These are phyloP conservation scores for Yamadazyma phyllophila DNA, from an alignment of 805 yeast genomes.

Conservation along the genomic window DNA sequence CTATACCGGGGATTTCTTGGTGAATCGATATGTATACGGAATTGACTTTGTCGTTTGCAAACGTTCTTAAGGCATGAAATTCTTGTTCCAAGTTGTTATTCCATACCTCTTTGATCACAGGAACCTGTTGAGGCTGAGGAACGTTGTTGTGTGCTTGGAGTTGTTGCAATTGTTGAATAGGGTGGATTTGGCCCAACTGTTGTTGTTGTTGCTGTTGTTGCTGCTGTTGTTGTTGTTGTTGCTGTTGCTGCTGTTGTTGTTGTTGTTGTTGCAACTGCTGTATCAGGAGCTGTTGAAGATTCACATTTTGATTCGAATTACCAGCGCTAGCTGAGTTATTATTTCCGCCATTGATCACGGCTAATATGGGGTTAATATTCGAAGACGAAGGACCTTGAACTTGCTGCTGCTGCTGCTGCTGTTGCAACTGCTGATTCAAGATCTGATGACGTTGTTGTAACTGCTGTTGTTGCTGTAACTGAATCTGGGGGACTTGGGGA, in stretches of 20 bases:
- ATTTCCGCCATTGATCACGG: conserved; percentile 31
- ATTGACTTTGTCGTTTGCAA: conserved; percentile 49
- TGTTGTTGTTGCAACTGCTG: conserved; percentile 20
- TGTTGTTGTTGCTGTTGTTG: conserved; percentile 22
- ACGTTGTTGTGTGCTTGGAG: conserved; percentile 5
- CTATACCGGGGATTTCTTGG: conserved; percentile 94
- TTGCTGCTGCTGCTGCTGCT: conserved; percentile 23
- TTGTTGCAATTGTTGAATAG: conserved; percentile 19
- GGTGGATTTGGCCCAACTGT: conserved; percentile 15
- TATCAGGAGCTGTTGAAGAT: conserved; percentile 25
- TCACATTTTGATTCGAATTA: conserved; percentile 25
- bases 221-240: conserved; percentile 23
- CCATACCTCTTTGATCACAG: conserved; percentile 74
- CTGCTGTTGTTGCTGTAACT: conserved; percentile 23
- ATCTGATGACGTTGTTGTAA: conserved; percentile 29
- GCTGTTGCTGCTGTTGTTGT: conserved; percentile 16
- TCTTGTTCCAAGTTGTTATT: conserved; percentile 64
- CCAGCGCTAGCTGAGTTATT: conserved; percentile 14
- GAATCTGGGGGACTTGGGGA: conserved; percentile 36
- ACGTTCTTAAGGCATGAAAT: conserved; percentile 57
- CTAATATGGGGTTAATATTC: conserved; percentile 32
- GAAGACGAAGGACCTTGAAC: conserved; percentile 16
- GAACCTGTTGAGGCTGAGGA: conserved; percentile 31
- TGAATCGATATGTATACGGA: conserved; percentile 63
- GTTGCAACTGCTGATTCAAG: conserved; percentile 21